Evolutionary conservation across 2,329 filamentous ascomycete genomes (phyloP).

Genomic region (Penicillium psychrosexuale): DNA sequence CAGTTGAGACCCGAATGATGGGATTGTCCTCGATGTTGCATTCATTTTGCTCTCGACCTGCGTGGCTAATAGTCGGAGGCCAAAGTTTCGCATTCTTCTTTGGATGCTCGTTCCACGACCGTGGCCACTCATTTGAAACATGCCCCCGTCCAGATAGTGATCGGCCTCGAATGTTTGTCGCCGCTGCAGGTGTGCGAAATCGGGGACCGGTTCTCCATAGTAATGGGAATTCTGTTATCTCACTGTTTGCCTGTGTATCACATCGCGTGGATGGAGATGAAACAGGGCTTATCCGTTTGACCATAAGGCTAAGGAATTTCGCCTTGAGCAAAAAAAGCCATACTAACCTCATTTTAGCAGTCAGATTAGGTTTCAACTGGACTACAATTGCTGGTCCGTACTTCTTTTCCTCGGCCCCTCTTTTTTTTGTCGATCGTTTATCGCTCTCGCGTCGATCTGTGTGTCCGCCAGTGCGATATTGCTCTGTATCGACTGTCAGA

Average conservation of each 20-base stretch:
- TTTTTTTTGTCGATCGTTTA: neutral
- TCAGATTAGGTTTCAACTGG: conserved; percentile 1
- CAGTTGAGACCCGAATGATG: conserved; percentile 20
- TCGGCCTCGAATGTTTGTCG: conserved; percentile 7
- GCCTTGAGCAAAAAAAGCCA: neutral
- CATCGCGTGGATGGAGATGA: conserved; percentile 1
- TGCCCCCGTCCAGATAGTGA: conserved; percentile 2
- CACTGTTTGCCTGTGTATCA: conserved; percentile 1
- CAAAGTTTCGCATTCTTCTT: conserved; percentile 1
- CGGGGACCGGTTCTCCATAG: neutral
- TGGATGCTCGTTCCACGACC: neutral
- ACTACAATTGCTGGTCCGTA: conserved; percentile 5
- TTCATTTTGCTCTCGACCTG: neutral
- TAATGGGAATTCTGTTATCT: neutral
- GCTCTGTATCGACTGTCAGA: conserved; percentile 14
- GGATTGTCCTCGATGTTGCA: conserved; percentile 7
- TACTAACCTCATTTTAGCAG: neutral
- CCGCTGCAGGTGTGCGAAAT: neutral
- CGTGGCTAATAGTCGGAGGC: conserved; percentile 2
- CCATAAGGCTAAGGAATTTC: neutral
- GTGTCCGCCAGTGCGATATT: neutral
- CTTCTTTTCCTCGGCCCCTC: neutral
- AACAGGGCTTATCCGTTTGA: neutral
- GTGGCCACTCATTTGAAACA: conserved; percentile 6
- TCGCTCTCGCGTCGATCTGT: neutral